phyloP scores from a whole-genome alignment of 257 asterid species.

The Thymus quinquecostatus region DNA sequence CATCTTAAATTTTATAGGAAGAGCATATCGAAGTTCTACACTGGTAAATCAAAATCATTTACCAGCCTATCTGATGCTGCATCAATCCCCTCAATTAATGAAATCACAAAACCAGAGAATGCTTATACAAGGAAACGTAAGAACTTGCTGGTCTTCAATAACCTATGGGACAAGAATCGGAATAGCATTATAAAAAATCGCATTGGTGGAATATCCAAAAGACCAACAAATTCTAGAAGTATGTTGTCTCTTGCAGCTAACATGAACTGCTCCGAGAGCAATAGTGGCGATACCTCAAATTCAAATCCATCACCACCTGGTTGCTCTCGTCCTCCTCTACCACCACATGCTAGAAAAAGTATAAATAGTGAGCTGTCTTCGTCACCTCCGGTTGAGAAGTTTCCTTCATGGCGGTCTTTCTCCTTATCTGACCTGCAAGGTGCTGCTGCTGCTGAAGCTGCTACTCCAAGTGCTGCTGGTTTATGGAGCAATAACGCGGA shows the following conservation, averaged over 20 bases:
- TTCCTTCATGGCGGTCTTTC: slow-evolving; percentile 67
- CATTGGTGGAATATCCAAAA: slow-evolving; percentile 56
- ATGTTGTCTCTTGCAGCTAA: slow-evolving; percentile 51
- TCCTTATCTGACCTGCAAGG: slow-evolving; percentile 81
- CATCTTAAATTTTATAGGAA: slow-evolving; percentile 35
- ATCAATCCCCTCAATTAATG: slow-evolving; percentile 54
- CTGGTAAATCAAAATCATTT: slow-evolving; percentile 54
- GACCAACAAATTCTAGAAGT: slow-evolving; percentile 59
- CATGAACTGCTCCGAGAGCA: slow-evolving; percentile 49
- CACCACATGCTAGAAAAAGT: slow-evolving; percentile 61
- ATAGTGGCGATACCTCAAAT: slow-evolving; percentile 55
- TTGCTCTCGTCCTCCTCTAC: slow-evolving; percentile 71
- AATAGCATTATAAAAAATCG: slow-evolving; percentile 38
- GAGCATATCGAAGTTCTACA: slow-evolving; percentile 49
- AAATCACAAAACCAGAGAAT: slow-evolving; percentile 66
- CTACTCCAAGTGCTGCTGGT: slow-evolving; percentile 43
- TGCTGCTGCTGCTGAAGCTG: slow-evolving; percentile 50
- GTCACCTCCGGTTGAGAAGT: slow-evolving; percentile 52
- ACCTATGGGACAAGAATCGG: slow-evolving; percentile 56
- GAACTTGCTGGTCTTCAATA: slow-evolving; percentile 62
- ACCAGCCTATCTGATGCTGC: slow-evolving; percentile 70
- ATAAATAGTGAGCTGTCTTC: slow-evolving; percentile 38
- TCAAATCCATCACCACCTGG: slow-evolving; percentile 57
- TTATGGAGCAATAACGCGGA: slow-evolving; percentile 36
- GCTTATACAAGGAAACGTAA: slow-evolving; percentile 70